Evolutionary conservation across 1,139 yeast species (phyloP).

Genomic region (Yamadazyma trypodendri): DNA sequence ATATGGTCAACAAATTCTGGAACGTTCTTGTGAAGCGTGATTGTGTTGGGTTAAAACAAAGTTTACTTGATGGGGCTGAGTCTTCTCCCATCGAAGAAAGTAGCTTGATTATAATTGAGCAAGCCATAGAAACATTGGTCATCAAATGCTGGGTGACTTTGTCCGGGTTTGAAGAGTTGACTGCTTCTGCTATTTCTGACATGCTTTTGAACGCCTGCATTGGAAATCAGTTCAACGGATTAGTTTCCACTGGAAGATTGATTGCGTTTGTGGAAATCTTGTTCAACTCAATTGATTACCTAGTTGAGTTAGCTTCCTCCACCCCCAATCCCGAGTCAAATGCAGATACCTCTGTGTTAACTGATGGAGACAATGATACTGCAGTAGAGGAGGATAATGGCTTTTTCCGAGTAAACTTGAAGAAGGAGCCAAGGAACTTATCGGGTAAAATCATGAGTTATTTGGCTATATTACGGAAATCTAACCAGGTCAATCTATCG

Average conservation of each 20-base stretch:
- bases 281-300: constrained; percentile 70
- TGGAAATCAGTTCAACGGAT: constrained; percentile 69
- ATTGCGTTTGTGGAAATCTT: constrained; percentile 74
- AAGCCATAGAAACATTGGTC: constrained; percentile 64
- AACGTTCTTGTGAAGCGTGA: constrained; percentile 76
- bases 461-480: constrained; percentile 65
- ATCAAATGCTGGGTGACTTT: constrained; percentile 85
- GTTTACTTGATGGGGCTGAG: background rate
- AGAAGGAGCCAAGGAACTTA: constrained; percentile 86
- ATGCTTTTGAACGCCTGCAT: constrained; percentile 86
- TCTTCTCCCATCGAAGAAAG: constrained; percentile 8
- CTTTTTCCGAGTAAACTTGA: constrained; percentile 17
- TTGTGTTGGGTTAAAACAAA: constrained; percentile 47
- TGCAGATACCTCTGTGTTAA: background rate
- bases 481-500: constrained; percentile 43
- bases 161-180: constrained; percentile 87
- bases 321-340: background rate
- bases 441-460: constrained; percentile 79
- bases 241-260: constrained; percentile 69
- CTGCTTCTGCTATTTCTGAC: constrained; percentile 88
- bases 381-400: constrained; percentile 5
- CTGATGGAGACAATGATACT: constrained; percentile 1
- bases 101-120: constrained; percentile 54
- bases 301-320: constrained; percentile 7
- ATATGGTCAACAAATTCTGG: constrained; percentile 97